These are phyloP conservation scores for Schwanniomyces vanrijiae DNA, from an alignment of 805 yeast genomes.

Conservation along the genomic window DNA sequence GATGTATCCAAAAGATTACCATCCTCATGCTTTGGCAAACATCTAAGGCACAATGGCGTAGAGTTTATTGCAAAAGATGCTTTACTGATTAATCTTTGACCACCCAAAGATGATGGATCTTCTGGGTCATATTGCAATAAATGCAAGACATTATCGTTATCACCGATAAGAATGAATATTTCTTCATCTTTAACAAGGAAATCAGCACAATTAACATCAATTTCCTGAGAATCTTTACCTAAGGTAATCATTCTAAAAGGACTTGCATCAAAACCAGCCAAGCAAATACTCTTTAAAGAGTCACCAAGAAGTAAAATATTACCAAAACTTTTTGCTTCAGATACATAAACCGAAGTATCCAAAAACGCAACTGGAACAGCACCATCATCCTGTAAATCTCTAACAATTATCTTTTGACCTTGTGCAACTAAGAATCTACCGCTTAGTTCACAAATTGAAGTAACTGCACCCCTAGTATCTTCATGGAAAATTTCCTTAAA, in stretches of 20 bases:
- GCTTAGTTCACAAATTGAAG: conserved; percentile 72
- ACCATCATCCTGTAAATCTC: conserved; percentile 84
- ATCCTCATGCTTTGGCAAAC: conserved; percentile 40
- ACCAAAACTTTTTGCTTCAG: conserved; percentile 80
- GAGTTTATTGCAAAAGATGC: conserved; percentile 72
- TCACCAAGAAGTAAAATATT: conserved; percentile 84
- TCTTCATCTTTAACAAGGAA: conserved; percentile 73
- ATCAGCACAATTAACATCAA: conserved; percentile 72
- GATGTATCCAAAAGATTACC: conserved; percentile 23
- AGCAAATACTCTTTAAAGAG: conserved; percentile 68
- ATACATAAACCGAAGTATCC: conserved; percentile 78
- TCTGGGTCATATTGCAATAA: conserved; percentile 88
- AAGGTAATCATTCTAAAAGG: conserved; percentile 83
- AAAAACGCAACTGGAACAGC: conserved; percentile 92
- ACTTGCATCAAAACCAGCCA: conserved; percentile 91
- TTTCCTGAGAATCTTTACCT: conserved; percentile 67
- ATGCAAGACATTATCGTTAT: conserved; percentile 65
- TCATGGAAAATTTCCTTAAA: conserved; percentile 73
- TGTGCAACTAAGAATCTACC: conserved; percentile 84
- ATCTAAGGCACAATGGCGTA: conserved; percentile 52
- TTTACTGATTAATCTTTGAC: conserved; percentile 69
- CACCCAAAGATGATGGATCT: conserved; percentile 78
- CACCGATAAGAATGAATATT: conserved; percentile 65
- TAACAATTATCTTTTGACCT: conserved; percentile 77
- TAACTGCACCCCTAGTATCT: conserved; percentile 79